Percentiles rank a stretch among this genome's conserved stretches.
These are phyloP conservation scores for Wickerhamiella nectarea DNA, from an alignment of 805 yeast genomes.

Conservation along the genomic window DNA sequence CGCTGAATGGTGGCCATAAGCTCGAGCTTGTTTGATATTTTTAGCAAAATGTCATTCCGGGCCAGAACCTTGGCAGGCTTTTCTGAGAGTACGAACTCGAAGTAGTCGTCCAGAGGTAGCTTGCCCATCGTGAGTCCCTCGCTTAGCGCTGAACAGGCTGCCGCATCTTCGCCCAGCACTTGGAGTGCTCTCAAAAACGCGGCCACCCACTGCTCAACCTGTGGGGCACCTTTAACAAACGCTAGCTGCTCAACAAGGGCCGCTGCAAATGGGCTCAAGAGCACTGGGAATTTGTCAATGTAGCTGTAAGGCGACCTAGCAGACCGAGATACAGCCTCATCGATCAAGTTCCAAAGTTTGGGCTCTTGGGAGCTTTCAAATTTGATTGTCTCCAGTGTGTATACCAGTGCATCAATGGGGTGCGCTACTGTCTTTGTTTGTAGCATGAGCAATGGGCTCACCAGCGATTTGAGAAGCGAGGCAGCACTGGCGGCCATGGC, in stretches of 20 bases:
- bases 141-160: background rate
- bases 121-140: background rate
- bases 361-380: no score
- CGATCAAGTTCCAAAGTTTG: constrained; percentile 54
- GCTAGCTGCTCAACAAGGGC: constrained; percentile 46
- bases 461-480: constrained; percentile 36
- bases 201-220: constrained; percentile 11
- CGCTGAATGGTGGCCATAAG: constrained; percentile 18
- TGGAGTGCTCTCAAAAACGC: constrained; percentile 14
- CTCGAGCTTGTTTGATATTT: constrained; percentile 17
- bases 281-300: constrained; percentile 40
- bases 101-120: constrained; percentile 16
- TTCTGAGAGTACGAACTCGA: constrained; percentile 18
- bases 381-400: constrained; percentile 33
- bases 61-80: constrained; percentile 6
- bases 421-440: constrained; percentile 36
- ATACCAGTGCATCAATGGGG: constrained; percentile 43
- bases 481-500: constrained; percentile 33
- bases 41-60: constrained; percentile 17
- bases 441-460: constrained; percentile 42
- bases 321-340: constrained; percentile 61
- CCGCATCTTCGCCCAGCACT: constrained; percentile 17
- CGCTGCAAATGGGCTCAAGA: constrained; percentile 43
- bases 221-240: constrained; percentile 1
- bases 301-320: constrained; percentile 73